Base-by-base conservation (phyloP, 257 asterid species). In the Solanum tacnaense region DNA sequence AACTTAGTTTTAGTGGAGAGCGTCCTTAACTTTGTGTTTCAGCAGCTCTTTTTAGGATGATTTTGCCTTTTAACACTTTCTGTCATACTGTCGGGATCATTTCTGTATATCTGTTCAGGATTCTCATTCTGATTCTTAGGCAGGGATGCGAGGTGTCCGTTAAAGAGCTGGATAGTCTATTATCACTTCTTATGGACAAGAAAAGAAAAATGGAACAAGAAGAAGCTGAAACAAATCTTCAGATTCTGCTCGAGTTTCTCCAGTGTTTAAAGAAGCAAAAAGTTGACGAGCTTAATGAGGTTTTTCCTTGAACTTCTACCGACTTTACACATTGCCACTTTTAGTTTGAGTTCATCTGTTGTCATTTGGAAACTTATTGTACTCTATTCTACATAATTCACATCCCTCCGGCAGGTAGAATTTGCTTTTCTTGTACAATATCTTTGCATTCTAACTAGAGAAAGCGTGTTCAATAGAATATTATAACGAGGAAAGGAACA, bases 81-180 rank as follows among this genome's bases (percentile, higher is more conserved):
- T 86, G 70, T 31, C 85, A 23, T 9, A 7, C 6, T 85, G 11
- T 78, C 11, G 3, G 84, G 65, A 23, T 49, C 35, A 16, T 86
- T 32, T 46, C 34, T 25, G n/a, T 72, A 12, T 86, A 18, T 41
- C 84, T 68, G 89, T 88, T 88, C 58, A 29, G 72, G 89, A 89
- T 91, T 90, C 90, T 87, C 86, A 88, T 89, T 56, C 89, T 88
- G 87, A 83, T 92, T 79, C 92, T 86, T 93, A 87, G 93, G 93
- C 98, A 97, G 99, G 99, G 99, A 89, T 97, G 98, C 89, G 94
- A 92, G 75, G 93, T 94, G 41, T 96, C 99, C 2, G 92, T 93
- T 60, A 95, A 96, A 92, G 98, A 97, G 91, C 93, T 97, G 81
- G 93, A 94, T 88, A 89, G 92, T 89, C 94, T 97, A 86, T 87